phyloP scores from a whole-genome alignment of 805 yeast genomes.

The Metschnikowia amazonensis region DNA sequence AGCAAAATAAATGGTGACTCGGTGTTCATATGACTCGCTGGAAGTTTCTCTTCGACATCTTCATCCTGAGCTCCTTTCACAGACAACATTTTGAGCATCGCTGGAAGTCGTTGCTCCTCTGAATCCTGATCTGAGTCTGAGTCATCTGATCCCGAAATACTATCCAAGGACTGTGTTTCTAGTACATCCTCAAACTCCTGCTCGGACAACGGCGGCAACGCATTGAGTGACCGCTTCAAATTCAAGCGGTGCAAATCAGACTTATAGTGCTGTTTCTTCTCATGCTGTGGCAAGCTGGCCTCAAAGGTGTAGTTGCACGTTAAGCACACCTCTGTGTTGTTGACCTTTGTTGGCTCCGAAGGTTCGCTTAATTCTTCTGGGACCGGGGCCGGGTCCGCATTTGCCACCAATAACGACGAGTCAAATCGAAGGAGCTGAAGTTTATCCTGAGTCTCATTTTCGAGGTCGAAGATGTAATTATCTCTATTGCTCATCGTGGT shows the following conservation, averaged over 20 bases:
- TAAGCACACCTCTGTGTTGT: conserved; percentile 15
- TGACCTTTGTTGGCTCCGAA: conserved; percentile 12
- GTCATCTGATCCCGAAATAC: conserved; percentile 55
- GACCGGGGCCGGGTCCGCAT: not conserved
- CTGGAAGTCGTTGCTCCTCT: conserved; percentile 20
- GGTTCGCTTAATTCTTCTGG: not conserved
- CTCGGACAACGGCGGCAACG: conserved; percentile 46
- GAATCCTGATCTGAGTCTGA: conserved; percentile 34
- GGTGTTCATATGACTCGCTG: conserved; percentile 56
- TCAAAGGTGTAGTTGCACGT: conserved; percentile 16
- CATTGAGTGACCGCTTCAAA: conserved; percentile 47
- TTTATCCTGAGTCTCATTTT: conserved; percentile 2
- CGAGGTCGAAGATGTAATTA: conserved; percentile 11
- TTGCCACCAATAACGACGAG: conserved; percentile 6
- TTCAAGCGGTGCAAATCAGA: conserved; percentile 60
- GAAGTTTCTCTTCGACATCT: conserved; percentile 30
- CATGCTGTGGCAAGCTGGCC: conserved; percentile 8
- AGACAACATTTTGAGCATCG: conserved; percentile 19
- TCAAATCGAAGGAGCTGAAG: conserved; percentile 16
- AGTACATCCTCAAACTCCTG: conserved; percentile 55
- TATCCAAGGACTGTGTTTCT: conserved; percentile 47
- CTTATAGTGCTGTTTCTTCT: conserved; percentile 46
- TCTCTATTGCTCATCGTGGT: conserved; percentile 9
- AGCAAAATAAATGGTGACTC: conserved; percentile 67
- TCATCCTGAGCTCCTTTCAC: conserved; percentile 21